Base-by-base conservation (phyloP, 768 basidiomycete genomes). In the Boletus subparvulus region DNA sequence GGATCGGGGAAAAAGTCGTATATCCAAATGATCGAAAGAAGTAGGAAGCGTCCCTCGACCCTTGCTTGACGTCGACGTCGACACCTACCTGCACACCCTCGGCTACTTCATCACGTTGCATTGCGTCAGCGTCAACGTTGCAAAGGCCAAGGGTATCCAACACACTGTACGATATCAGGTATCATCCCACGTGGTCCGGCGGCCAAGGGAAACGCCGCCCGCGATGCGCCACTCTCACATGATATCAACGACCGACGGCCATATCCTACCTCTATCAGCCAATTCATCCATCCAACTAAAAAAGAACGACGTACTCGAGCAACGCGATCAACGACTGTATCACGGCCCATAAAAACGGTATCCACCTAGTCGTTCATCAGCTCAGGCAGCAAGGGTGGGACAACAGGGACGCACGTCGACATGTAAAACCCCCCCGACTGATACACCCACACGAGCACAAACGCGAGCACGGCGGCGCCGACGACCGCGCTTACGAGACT, bases 231-330 rank as follows among this genome's bases (percentile, higher is more conserved):
- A 13, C 33, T 1, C 33, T 21, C 21, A 78, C 19, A 78, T 73
- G 48, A 77, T 72, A 32, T 78, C 76, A 24, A 79, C 68, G 33
- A 78, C 62, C 19, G 76, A 71, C 13, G 77, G 77, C 77, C 78
- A 79, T 55, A 78, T 63, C 42, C 77, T 78, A 37, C 43, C n/a
- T 11, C 9, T 35, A 26, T 65, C 24, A 58, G 53, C 24, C 35
- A 19, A 21, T 2, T 6, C 35, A 36, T 16, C 14, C 35, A 36
- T 7, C 11, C 11, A 13, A 35, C 3, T 1, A 39, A 7, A 41
- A 6, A 37, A 37, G 47, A 6, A 11, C 14, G 39, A 47, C 61
- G 1, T 46, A 40, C 39, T 72, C 76, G 30, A 79, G 70, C 52
- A 78, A 62, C 14, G 72, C 72, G 16, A 79, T 61, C 7, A 77